These are phyloP conservation scores for Fistulinella prunicolor DNA, from an alignment of 768 basidiomycete species.

Conservation along the genomic window DNA sequence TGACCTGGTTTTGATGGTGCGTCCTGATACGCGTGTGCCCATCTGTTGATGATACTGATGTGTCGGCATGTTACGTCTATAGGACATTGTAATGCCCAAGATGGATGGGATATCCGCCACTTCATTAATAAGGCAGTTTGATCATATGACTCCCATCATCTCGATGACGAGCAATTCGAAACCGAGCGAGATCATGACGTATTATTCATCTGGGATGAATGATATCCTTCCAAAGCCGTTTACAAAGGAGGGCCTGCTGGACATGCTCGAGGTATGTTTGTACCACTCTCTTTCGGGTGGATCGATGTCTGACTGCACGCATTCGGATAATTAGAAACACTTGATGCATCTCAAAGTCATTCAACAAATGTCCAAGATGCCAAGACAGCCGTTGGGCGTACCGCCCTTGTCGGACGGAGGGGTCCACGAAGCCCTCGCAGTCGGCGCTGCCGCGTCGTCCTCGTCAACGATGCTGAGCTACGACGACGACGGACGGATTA, in stretches of 20 bases:
- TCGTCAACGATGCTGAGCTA: constrained; percentile 31
- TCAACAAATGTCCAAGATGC: constrained; percentile 67
- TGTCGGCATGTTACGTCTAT: neutral
- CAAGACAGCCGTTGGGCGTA: constrained; percentile 58
- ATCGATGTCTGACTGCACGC: neutral
- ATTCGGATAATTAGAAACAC: constrained; percentile 59
- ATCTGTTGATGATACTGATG: neutral
- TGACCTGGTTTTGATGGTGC: constrained; percentile 91
- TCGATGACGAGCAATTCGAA: constrained; percentile 97
- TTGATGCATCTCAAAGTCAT: constrained; percentile 84
- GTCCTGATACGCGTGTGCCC: constrained; percentile 21
- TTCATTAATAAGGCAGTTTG: constrained; percentile 90
- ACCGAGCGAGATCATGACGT: constrained; percentile 90
- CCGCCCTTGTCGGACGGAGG: constrained; percentile 53
- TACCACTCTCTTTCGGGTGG: neutral
- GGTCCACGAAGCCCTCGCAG: constrained; percentile 55
- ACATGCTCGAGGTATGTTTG: constrained; percentile 79
- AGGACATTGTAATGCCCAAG: constrained; percentile 97
- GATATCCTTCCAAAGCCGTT: constrained; percentile 97
- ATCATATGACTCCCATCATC: constrained; percentile 94
- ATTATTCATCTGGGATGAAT: constrained; percentile 78
- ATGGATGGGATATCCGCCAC: constrained; percentile 89
- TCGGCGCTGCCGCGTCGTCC: constrained; percentile 30
- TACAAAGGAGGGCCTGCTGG: constrained; percentile 86
- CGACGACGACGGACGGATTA: constrained; percentile 54